Base-by-base conservation (phyloP, 176 grass and related monocot species). In the Cenchrus purpureus region DNA sequence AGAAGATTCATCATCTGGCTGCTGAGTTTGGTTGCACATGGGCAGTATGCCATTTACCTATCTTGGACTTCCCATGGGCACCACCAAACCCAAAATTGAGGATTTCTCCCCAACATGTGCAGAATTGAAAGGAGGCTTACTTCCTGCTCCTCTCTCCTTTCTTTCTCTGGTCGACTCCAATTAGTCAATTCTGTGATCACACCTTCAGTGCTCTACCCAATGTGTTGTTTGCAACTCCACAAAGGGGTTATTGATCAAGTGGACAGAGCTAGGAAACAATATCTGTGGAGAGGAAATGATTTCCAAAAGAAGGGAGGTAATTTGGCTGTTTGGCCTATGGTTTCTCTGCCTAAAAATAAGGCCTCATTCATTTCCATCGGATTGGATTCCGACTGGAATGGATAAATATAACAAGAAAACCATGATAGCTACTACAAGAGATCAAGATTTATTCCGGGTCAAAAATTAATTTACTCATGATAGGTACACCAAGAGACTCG, bases 201-300 rank as follows among this genome's bases (percentile, higher is more conserved):
- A 0, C 22, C 62, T 0, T 11, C 6, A 0, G 3, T 11, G 1
- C 31, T 11, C 2, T 63, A 29, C 12, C 2, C 1, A 1, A 28
- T 12, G 22, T 63, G 60, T n/a, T 29, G 22, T 0, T 3, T 65
- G 0, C 32, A 32, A 7, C 0, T 65, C 0, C 28, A 28, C 1
- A 14, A 12, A 14, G 28, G 28, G 0, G 28, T 7, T 0, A 65
- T 32, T 1, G 25, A 63, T 0, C 11, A 63, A 1, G 8, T 63
- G 0, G 60, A 63, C 5, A 0, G 0, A 1, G 60, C 62, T 0
- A 32, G 28, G 1, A 65, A 65, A 2, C 28, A 65, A 6, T 65
- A 28, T 0, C 0, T 65, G 0, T 65, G 62, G 62, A 65, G 28
- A 34, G 28, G 28, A 1, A 65, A 15, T 12, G 28, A 65, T 10